Evolutionary conservation across 306 rosid genomes (phyloP).

Genomic region (Hippophae rhamnoides): DNA sequence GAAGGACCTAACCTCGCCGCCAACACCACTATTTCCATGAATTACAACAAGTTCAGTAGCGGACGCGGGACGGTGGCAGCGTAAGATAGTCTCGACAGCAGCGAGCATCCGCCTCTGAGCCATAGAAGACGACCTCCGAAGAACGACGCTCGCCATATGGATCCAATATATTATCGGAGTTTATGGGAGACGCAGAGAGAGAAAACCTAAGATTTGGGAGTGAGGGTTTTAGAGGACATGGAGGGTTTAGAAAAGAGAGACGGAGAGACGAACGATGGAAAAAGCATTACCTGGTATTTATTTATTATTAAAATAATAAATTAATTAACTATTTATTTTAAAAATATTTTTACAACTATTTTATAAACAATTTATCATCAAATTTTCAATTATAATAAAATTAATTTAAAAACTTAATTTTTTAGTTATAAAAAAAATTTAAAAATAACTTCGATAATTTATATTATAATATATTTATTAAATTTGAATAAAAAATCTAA

Average conservation of each 20-base stretch:
- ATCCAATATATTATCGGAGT: background rate
- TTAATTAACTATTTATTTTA: too few relatives aligned
- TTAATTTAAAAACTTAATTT: too few relatives aligned
- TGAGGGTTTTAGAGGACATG: constrained; percentile 19
- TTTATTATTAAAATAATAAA: too few relatives aligned
- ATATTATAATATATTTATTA: too few relatives aligned
- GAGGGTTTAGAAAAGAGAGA: background rate
- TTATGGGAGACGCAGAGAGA: background rate
- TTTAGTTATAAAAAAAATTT: too few relatives aligned
- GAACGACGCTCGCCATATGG: constrained; percentile 33
- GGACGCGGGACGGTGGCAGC: constrained; percentile 14
- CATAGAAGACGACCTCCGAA: constrained; percentile 29
- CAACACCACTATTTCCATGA: background rate
- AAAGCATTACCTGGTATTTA: too few relatives aligned
- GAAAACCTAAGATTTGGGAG: background rate
- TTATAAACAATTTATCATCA: too few relatives aligned
- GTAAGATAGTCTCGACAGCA: constrained; percentile 28
- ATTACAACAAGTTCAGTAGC: background rate
- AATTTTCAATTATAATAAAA: too few relatives aligned
- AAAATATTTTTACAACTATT: too few relatives aligned
- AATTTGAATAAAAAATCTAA: too few relatives aligned
- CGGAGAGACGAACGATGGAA: too few relatives aligned
- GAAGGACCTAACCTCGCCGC: constrained; percentile 14
- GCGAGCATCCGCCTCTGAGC: constrained; percentile 33
- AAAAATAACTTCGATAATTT: too few relatives aligned